Percentiles rank a stretch among this genome's conserved stretches.
These are phyloP conservation scores for Rhizophagus sp. DNA, from an alignment of 192 early-diverging fungal species.

Conservation along the genomic window DNA sequence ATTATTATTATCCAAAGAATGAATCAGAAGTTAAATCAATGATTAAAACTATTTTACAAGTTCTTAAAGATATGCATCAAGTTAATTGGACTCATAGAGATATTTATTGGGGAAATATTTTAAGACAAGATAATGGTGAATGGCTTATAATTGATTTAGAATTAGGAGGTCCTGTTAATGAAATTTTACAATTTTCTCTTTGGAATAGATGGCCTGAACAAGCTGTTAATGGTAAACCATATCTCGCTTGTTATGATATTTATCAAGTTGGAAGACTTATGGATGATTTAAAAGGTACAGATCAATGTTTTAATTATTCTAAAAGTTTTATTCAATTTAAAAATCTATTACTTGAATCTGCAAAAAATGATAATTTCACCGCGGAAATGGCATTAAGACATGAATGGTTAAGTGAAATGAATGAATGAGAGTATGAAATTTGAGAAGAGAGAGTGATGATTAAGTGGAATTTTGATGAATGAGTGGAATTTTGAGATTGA, in stretches of 20 bases:
- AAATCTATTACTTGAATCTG: not conserved
- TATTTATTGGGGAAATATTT: constrained; percentile 18
- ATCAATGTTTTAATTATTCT: not conserved
- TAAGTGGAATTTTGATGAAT: too few species aligned
- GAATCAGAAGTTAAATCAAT: not conserved
- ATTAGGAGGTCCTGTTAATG: not conserved
- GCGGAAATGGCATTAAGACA: not conserved
- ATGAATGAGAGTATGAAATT: too few species aligned
- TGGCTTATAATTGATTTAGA: constrained; percentile 9
- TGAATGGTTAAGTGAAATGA: not conserved
- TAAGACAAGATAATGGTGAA: constrained; percentile 9
- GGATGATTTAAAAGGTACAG: not conserved
- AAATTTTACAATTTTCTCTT: not conserved
- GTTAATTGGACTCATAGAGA: constrained; percentile 8
- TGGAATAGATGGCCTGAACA: constrained; percentile 11
- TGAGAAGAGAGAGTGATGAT: too few species aligned
- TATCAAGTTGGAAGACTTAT: not conserved
- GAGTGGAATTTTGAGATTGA: too few species aligned
- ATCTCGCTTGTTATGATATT: not conserved
- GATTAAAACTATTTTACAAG: constrained; percentile 1
- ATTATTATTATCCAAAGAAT: constrained; percentile 10
- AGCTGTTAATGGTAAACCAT: not conserved
- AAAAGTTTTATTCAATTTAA: not conserved
- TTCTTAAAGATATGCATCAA: constrained; percentile 11
- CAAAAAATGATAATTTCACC: not conserved